Conservation (phyloP, 352 stramenopile genomes). For the Pythium pyrilobum region DNA sequence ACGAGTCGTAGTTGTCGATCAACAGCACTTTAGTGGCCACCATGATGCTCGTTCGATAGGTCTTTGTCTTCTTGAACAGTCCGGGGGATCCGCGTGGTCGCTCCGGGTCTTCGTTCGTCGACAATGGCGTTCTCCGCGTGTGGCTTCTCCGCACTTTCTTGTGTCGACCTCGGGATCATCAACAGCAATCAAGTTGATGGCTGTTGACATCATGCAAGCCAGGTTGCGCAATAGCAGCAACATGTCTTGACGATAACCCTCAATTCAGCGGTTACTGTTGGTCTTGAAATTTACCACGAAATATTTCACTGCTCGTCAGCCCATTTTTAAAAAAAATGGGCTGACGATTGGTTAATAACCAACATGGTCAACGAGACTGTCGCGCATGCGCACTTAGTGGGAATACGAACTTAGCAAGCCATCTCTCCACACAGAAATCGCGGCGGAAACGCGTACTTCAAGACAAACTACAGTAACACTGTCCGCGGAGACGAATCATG, state of each 20-base stretch:
- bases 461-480: background rate
- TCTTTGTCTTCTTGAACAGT: background rate
- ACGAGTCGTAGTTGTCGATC: constrained; percentile 91
- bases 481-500: too few species aligned
- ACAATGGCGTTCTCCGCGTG: background rate
- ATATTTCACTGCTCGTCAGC: too few species aligned
- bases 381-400: background rate
- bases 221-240: constrained; percentile 23
- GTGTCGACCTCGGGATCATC: constrained; percentile 7
- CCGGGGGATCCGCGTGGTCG: background rate
- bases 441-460: background rate
- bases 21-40: constrained; percentile 72
- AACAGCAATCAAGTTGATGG: too few species aligned
- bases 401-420: background rate
- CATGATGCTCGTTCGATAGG: constrained; percentile 4
- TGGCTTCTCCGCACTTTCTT: constrained; percentile 26
- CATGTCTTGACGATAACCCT: too few species aligned
- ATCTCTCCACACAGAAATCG: too few species aligned
- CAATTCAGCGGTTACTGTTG: constrained; percentile 1
- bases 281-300: too few species aligned
- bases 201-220: constrained; percentile 17
- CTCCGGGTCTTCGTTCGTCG: background rate
- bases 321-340: too few species aligned
- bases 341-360: too few species aligned
- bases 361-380: too few species aligned